These are phyloP conservation scores for Globisporangium nodosum DNA, from an alignment of 352 stramenopile genomes.

Conservation along the genomic window DNA sequence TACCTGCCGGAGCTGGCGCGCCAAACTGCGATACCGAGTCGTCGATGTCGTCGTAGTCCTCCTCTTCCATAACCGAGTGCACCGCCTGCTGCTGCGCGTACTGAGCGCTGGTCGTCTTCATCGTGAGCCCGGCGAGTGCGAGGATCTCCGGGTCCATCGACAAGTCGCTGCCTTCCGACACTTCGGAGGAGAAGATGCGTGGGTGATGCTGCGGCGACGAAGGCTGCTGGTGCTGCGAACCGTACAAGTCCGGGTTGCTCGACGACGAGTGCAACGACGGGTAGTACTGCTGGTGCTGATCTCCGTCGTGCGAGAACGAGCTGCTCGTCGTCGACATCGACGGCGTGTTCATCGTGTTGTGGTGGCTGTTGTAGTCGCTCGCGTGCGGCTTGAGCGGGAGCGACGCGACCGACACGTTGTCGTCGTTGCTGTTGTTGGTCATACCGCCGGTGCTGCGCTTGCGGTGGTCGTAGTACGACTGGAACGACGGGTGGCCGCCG, in stretches of 20 bases:
- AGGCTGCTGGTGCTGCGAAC: conserved; percentile 10
- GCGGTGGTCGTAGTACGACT: conserved; percentile 15
- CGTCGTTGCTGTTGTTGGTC: conserved; percentile 8
- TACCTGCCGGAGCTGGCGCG: not conserved
- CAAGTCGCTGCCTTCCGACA: conserved; percentile 32
- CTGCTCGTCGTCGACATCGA: conserved; percentile 62
- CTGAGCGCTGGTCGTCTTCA: conserved; percentile 15
- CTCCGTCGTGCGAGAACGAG: conserved; percentile 35
- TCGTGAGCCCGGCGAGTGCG: conserved; percentile 35
- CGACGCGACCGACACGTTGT: not conserved
- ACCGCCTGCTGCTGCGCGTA: conserved; percentile 7
- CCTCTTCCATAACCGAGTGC: conserved; percentile 2
- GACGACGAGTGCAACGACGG: conserved; percentile 15
- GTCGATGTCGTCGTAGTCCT: conserved; percentile 12
- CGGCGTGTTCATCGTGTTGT: conserved; percentile 16
- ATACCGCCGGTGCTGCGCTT: conserved; percentile 9
- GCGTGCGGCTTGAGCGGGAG: conserved; percentile 12
- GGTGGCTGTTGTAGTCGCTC: conserved; percentile 15
- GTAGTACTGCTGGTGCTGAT: conserved; percentile 2
- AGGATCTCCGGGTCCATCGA: conserved; percentile 47
- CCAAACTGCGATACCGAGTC: not conserved
- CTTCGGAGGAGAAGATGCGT: conserved; percentile 39
- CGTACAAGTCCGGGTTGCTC: conserved; percentile 22
- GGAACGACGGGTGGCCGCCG: conserved; percentile 19
- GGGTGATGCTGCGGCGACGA: conserved; percentile 1